phyloP scores from a whole-genome alignment of 805 yeast genomes.

The Nakazawaea holstii region DNA sequence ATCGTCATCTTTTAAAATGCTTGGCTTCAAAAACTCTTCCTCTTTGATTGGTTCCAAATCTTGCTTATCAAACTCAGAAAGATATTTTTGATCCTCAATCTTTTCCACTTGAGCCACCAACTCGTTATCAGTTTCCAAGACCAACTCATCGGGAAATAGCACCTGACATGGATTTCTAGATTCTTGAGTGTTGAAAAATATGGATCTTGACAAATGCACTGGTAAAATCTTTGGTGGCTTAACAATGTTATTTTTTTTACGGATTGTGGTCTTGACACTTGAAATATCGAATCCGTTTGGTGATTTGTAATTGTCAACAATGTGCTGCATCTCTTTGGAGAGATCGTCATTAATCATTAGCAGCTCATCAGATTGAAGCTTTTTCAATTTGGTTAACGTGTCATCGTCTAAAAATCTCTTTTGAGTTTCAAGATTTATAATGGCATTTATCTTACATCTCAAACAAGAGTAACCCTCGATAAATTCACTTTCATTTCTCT shows the following conservation, averaged over 20 bases:
- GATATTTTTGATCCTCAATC: slow-evolving; percentile 17
- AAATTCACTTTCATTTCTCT: slow-evolving; percentile 55
- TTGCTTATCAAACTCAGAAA: slow-evolving; percentile 31
- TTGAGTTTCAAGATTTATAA: slow-evolving; percentile 23
- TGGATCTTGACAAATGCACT: slow-evolving; percentile 83
- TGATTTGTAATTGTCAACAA: slow-evolving; percentile 40
- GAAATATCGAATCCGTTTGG: slow-evolving; percentile 35
- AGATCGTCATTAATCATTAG: slow-evolving; percentile 63
- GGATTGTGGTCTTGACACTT: slow-evolving; percentile 56
- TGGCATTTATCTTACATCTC: slow-evolving; percentile 51
- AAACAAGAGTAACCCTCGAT: slow-evolving; percentile 79
- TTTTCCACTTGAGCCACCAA: slow-evolving; percentile 15
- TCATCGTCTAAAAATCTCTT: slow-evolving; percentile 17
- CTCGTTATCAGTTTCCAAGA: slow-evolving; percentile 41
- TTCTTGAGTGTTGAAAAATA: slow-evolving; percentile 60
- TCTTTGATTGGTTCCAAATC: slow-evolving; percentile 17
- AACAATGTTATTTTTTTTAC: slow-evolving; percentile 55
- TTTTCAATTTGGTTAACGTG: slow-evolving; percentile 32
- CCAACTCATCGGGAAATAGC: slow-evolving; percentile 48
- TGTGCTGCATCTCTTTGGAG: slow-evolving; percentile 41
- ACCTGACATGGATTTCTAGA: slow-evolving; percentile 75
- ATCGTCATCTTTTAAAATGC: slow-evolving; percentile 15
- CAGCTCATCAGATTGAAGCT: slow-evolving; percentile 29
- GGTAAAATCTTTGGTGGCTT: slow-evolving; percentile 68
- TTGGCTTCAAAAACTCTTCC: slow-evolving; percentile 4